Evolutionary conservation across 192 early-diverging fungal genomes (phyloP).

Genomic region (Coemansia asiatica): DNA sequence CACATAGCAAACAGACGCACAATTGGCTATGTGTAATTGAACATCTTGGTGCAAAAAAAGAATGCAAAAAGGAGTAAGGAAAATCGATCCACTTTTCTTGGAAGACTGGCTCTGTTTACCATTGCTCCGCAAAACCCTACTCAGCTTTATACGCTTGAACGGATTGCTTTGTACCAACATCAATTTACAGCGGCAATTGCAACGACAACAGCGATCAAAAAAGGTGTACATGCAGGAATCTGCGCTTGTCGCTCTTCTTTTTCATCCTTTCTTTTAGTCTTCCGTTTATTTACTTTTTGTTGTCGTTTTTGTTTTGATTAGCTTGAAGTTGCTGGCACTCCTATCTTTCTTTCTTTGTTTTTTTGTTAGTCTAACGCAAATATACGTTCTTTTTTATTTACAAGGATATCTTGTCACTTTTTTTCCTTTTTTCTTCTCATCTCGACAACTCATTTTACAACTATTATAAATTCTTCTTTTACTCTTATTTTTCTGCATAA

Average conservation of each 20-base stretch:
- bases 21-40: neutral
- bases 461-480: conserved; percentile 2
- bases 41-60: conserved; percentile 1
- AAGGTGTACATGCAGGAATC: neutral
- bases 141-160: neutral
- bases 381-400: neutral
- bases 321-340: neutral
- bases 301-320: neutral
- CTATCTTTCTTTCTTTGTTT: conserved; percentile 8
- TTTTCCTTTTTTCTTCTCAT: conserved; percentile 9
- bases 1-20: neutral
- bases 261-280: neutral
- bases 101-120: neutral
- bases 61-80: neutral
- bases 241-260: neutral
- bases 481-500: conserved; percentile 18
- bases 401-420: neutral
- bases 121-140: too few relatives aligned
- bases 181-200: neutral
- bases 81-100: neutral
- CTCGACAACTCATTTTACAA: conserved; percentile 13
- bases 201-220: neutral
- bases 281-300: conserved; percentile 1
- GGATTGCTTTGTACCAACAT: neutral
- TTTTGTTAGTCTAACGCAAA: conserved; percentile 10